Evolutionary conservation across 768 basidiomycete genomes (phyloP).

Genomic region (Dacryopinax spathularia): DNA sequence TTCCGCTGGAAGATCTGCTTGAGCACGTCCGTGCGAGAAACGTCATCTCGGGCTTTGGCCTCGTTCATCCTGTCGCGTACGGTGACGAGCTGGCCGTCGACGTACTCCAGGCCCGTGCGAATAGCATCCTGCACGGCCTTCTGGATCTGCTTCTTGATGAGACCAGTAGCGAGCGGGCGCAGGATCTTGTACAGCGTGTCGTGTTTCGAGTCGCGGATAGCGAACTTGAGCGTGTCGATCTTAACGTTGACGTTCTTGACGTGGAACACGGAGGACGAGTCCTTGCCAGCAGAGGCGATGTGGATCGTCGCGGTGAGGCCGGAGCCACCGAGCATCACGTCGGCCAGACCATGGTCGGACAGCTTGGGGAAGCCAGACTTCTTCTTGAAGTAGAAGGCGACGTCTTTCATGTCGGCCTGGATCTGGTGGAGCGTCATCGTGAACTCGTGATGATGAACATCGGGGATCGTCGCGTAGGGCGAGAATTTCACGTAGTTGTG

Average conservation of each 20-base stretch:
- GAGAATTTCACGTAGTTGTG: constrained; percentile 76
- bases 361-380: constrained; percentile 56
- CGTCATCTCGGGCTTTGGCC: constrained; percentile 35
- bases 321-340: constrained; percentile 68
- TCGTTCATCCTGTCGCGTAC: constrained; percentile 68
- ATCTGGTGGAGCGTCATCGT: constrained; percentile 67
- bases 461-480: constrained; percentile 48
- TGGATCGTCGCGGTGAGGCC: constrained; percentile 60
- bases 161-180: constrained; percentile 57
- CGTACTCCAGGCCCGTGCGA: constrained; percentile 65
- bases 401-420: constrained; percentile 87
- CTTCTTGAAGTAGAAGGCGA: constrained; percentile 79
- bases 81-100: constrained; percentile 79
- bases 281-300: constrained; percentile 44
- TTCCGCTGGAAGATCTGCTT: constrained; percentile 52
- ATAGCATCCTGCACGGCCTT: constrained; percentile 53
- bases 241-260: constrained; percentile 61
- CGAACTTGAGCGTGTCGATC: constrained; percentile 76
- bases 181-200: constrained; percentile 77
- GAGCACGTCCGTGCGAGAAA: constrained; percentile 37
- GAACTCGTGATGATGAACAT: constrained; percentile 56
- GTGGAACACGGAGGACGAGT: constrained; percentile 55
- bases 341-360: constrained; percentile 67
- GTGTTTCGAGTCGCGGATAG: constrained; percentile 83
- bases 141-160: constrained; percentile 67